A percentile compares a stretch with the other conserved stretches of the same genome.
Conservation (phyloP, 208 protist genomes). For the Borovskyia barvae region DNA sequence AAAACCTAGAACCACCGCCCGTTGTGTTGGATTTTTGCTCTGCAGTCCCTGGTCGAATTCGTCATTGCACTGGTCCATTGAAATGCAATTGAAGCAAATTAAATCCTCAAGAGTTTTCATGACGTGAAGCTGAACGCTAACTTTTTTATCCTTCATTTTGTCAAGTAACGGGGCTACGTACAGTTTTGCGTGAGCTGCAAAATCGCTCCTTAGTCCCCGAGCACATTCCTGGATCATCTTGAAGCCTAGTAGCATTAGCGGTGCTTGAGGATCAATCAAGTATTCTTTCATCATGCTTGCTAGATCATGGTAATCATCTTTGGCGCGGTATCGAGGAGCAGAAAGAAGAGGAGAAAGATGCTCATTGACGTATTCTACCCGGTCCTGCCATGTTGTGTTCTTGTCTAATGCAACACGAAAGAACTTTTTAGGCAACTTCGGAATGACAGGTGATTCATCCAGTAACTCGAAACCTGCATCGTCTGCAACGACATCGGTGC, state of each 20-base stretch:
- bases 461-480: constrained; percentile 51
- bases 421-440: constrained; percentile 74
- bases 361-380: constrained; percentile 65
- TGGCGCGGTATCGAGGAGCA: constrained; percentile 54
- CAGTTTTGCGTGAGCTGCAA: constrained; percentile 44
- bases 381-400: constrained; percentile 70
- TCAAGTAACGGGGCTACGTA: constrained; percentile 72
- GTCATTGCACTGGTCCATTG: constrained; percentile 81
- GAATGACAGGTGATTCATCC: constrained; percentile 61
- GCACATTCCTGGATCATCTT: constrained; percentile 84
- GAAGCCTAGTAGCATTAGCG: constrained; percentile 83
- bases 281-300: constrained; percentile 64
- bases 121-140: constrained; percentile 77
- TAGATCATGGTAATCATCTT: constrained; percentile 89
- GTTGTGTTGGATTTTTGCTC: constrained; percentile 84
- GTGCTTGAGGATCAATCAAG: constrained; percentile 79
- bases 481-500: constrained; percentile 25
- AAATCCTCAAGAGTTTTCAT: constrained; percentile 74
- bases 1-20: constrained; percentile 60
- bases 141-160: constrained; percentile 92
- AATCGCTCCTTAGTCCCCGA: constrained; percentile 49
- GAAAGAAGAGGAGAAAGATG: constrained; percentile 58
- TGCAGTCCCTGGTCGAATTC: constrained; percentile 70
- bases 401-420: constrained; percentile 72
- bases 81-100: constrained; percentile 73